These are phyloP conservation scores for Salicornia ramosissima DNA, from an alignment of 148 eudicot genomes.

Conservation along the genomic window DNA sequence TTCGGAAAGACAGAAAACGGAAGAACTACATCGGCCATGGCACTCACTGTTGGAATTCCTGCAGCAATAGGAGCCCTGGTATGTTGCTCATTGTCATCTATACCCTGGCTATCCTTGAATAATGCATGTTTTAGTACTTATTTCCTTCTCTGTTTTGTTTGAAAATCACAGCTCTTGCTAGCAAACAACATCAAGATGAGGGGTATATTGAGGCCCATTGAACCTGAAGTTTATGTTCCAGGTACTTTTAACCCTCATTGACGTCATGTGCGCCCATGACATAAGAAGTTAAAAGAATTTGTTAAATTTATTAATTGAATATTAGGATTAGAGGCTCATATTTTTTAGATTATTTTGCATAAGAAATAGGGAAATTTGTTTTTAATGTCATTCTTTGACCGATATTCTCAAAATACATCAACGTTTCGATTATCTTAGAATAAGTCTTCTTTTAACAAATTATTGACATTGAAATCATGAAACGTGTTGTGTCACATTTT, in stretches of 20 bases:
- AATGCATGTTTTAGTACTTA: neutral
- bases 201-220: slow-evolving; percentile 79
- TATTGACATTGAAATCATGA: too few relatives aligned
- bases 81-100: slow-evolving; percentile 8
- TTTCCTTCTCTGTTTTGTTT: neutral
- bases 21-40: slow-evolving; percentile 77
- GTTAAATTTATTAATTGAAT: too few relatives aligned
- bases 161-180: slow-evolving; percentile 62
- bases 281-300: too few relatives aligned
- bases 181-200: slow-evolving; percentile 60
- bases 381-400: too few relatives aligned
- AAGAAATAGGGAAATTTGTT: too few relatives aligned
- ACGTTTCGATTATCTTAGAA: too few relatives aligned
- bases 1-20: slow-evolving; percentile 64
- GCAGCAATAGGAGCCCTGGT: slow-evolving; percentile 97
- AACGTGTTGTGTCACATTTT: too few relatives aligned
- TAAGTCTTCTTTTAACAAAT: too few relatives aligned
- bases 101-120: neutral
- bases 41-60: slow-evolving; percentile 87
- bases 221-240: slow-evolving; percentile 84
- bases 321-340: too few relatives aligned
- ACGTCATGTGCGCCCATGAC: neutral
- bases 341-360: too few relatives aligned
- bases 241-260: slow-evolving; percentile 37
- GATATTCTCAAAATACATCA: too few relatives aligned